These are phyloP conservation scores for Cenchrus fungigraminus DNA, from an alignment of 176 grass and related monocot genomes.

Conservation along the genomic window DNA sequence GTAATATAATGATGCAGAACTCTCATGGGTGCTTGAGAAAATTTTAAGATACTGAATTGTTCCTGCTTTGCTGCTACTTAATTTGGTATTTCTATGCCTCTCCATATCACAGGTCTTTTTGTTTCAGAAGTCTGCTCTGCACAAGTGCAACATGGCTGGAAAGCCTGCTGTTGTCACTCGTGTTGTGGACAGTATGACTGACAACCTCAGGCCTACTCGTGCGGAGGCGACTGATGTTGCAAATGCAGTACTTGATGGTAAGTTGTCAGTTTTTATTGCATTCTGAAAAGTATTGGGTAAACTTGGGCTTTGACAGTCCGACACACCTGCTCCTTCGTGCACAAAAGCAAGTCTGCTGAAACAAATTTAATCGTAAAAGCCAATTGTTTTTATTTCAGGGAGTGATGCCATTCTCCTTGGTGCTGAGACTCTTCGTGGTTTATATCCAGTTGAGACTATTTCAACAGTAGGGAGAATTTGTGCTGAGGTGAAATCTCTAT, in stretches of 20 bases:
- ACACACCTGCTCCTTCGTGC: constrained; percentile 1
- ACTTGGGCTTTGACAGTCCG: background rate
- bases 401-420: constrained; percentile 99
- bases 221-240: constrained; percentile 99
- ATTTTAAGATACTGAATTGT: background rate
- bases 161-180: constrained; percentile 96
- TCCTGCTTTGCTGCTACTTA: background rate
- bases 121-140: constrained; percentile 95
- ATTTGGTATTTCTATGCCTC: constrained; percentile 16
- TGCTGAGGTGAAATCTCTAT: constrained; percentile 68
- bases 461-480: constrained; percentile 95
- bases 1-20: too few species aligned
- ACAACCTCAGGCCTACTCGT: constrained; percentile 96
- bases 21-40: too few species aligned
- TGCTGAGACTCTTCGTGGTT: constrained; percentile 93
- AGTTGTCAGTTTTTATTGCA: background rate
- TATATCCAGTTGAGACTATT: constrained; percentile 97
- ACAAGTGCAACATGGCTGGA: constrained; percentile 99
- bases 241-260: constrained; percentile 97
- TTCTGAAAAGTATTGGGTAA: background rate
- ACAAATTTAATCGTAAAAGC: constrained; percentile 13
- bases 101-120: constrained; percentile 74
- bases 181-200: constrained; percentile 99
- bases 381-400: constrained; percentile 56
- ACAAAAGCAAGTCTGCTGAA: background rate